phyloP scores from a whole-genome alignment of 2,329 filamentous ascomycete species.

The Reticulascus tulasneorum region DNA sequence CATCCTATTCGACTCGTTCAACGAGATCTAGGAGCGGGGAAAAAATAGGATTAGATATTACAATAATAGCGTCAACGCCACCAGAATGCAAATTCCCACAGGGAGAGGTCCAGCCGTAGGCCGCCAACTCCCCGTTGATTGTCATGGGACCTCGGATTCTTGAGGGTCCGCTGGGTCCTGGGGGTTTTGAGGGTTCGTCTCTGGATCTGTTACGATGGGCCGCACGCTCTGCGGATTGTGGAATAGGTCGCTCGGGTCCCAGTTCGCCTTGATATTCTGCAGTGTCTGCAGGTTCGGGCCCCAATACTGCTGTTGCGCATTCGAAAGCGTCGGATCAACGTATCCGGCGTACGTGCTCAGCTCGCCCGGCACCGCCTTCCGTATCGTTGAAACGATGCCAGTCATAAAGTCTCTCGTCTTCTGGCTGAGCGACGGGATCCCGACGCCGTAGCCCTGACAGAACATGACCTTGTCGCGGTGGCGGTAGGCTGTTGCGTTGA shows the following conservation, averaged over 20 bases:
- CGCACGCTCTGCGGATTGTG: conserved; percentile 56
- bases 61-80: too few relatives aligned
- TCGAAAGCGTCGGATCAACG: conserved; percentile 47
- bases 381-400: conserved; percentile 44
- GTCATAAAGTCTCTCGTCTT: conserved; percentile 47
- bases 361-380: conserved; percentile 29
- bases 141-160: too few relatives aligned
- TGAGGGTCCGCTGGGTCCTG: too few relatives aligned
- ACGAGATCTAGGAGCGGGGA: too few relatives aligned
- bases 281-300: conserved; percentile 45
- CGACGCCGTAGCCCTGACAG: conserved; percentile 58
- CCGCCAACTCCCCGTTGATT: too few relatives aligned
- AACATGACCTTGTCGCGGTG: conserved; percentile 63
- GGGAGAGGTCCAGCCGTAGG: too few relatives aligned
- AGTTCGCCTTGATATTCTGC: conserved; percentile 43
- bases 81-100: too few relatives aligned
- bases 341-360: conserved; percentile 60
- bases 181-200: too few relatives aligned
- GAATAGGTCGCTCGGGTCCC: conserved; percentile 53
- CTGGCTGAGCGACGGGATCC: conserved; percentile 39
- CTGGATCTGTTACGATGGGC: conserved; percentile 14
- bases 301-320: conserved; percentile 52
- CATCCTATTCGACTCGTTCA: too few relatives aligned
- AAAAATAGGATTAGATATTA: too few relatives aligned
- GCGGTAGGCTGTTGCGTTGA: conserved; percentile 55